These are phyloP conservation scores for Tuber magnatum DNA, from an alignment of 495 filamentous ascomycete genomes.

Conservation along the genomic window DNA sequence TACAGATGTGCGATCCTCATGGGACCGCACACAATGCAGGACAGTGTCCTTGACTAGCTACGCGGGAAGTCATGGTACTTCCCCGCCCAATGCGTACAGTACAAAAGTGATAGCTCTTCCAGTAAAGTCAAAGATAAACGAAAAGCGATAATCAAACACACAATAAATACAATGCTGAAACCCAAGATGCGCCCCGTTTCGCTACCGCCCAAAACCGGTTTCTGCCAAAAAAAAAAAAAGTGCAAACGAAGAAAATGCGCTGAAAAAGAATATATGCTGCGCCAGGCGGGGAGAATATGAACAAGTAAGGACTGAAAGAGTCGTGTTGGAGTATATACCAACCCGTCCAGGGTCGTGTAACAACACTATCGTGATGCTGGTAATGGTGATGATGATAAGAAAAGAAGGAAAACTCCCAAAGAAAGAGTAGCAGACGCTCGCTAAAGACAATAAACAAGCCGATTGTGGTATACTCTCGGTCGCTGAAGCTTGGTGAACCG, in stretches of 20 bases:
- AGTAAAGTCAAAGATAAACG: slow-evolving; percentile 16
- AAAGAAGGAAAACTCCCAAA: neutral
- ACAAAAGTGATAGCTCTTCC: slow-evolving; percentile 11
- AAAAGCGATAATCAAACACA: slow-evolving; percentile 23
- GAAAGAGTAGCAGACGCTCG: neutral
- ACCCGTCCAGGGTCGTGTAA: slow-evolving; percentile 13
- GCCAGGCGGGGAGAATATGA: slow-evolving; percentile 7
- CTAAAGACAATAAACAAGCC: neutral
- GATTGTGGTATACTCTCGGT: neutral
- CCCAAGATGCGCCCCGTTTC: slow-evolving; percentile 29
- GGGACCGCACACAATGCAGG: slow-evolving; percentile 1
- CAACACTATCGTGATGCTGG: neutral
- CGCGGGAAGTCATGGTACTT: slow-evolving; percentile 16
- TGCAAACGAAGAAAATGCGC: slow-evolving; percentile 6
- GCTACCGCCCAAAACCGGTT: slow-evolving; percentile 18
- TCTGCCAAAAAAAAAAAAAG: slow-evolving; percentile 20
- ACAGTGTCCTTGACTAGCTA: slow-evolving; percentile 7
- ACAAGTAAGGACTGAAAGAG: slow-evolving; percentile 14
- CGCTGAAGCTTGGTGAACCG: neutral
- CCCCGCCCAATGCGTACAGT: slow-evolving; percentile 17
- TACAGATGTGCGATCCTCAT: slow-evolving; percentile 2
- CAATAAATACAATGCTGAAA: slow-evolving; percentile 27
- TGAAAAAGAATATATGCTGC: slow-evolving; percentile 27
- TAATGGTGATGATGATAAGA: neutral
- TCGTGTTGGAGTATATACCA: slow-evolving; percentile 17